phyloP scores from a whole-genome alignment of 495 filamentous ascomycete genomes.

The Aeminium ludgeri region DNA sequence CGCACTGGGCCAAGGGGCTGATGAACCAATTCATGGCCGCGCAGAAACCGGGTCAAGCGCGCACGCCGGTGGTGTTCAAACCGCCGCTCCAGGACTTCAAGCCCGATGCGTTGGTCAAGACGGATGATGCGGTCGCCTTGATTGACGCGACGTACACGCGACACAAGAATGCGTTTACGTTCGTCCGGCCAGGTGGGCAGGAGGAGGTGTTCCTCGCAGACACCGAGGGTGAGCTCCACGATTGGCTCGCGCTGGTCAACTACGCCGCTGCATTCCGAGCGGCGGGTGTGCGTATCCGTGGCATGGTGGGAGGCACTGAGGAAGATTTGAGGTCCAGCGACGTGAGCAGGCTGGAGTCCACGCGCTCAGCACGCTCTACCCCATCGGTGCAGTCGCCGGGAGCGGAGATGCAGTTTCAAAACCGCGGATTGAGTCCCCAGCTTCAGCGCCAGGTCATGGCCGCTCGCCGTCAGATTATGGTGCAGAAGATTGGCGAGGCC shows the following conservation, averaged over 20 bases:
- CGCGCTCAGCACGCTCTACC: slow-evolving; percentile 33
- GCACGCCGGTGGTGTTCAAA: slow-evolving; percentile 64
- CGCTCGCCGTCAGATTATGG: slow-evolving; percentile 66
- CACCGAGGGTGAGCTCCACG: slow-evolving; percentile 79
- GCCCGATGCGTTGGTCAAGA: slow-evolving; percentile 80
- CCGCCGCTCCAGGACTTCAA: slow-evolving; percentile 85
- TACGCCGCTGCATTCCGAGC: slow-evolving; percentile 89
- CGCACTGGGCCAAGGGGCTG: slow-evolving; percentile 75
- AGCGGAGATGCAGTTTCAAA: slow-evolving; percentile 50
- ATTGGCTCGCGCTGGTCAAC: slow-evolving; percentile 93
- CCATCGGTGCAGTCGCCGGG: slow-evolving; percentile 46
- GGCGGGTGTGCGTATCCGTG: slow-evolving; percentile 78
- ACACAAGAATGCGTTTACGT: slow-evolving; percentile 88
- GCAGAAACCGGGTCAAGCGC: slow-evolving; percentile 47
- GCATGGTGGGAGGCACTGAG: slow-evolving; percentile 67
- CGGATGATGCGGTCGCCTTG: slow-evolving; percentile 76
- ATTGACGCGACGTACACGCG: slow-evolving; percentile 78
- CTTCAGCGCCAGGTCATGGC: slow-evolving; percentile 68
- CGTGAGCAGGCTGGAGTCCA: slow-evolving; percentile 48
- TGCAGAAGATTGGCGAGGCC: slow-evolving; percentile 62
- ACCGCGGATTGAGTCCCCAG: slow-evolving; percentile 56
- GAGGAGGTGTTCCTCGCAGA: slow-evolving; percentile 88
- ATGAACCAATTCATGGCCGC: slow-evolving; percentile 74
- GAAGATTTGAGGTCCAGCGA: slow-evolving; percentile 66
- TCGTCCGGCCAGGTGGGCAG: slow-evolving; percentile 71